phyloP scores from a whole-genome alignment of 2,329 filamentous ascomycete species.

The Aureobasidium subglaciale region DNA sequence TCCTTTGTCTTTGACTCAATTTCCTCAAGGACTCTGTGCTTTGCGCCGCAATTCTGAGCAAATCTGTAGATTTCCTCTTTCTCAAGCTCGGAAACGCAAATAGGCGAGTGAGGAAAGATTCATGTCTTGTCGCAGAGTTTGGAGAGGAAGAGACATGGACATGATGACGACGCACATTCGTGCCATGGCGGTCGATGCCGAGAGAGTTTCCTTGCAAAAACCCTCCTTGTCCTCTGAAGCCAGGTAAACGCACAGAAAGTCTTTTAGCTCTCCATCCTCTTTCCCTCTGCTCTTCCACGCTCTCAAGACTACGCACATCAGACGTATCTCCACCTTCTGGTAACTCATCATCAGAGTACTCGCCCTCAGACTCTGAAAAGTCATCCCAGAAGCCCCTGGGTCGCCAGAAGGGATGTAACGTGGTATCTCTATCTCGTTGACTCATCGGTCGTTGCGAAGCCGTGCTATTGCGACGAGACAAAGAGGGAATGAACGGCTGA shows the following conservation, averaged over 20 bases:
- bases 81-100: background rate
- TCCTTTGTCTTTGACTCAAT: slow-evolving; percentile 12
- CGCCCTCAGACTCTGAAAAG: slow-evolving; percentile 36
- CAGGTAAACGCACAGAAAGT: slow-evolving; percentile 29
- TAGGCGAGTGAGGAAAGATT: background rate
- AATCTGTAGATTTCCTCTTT: slow-evolving; percentile 19
- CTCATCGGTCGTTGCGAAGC: slow-evolving; percentile 17
- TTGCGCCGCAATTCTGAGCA: slow-evolving; percentile 17
- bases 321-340: slow-evolving; percentile 42
- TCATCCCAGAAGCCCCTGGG: slow-evolving; percentile 59
- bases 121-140: background rate
- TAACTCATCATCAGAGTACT: slow-evolving; percentile 28
- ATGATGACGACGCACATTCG: slow-evolving; percentile 36
- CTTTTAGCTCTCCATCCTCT: slow-evolving; percentile 21
- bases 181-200: slow-evolving; percentile 45
- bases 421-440: slow-evolving; percentile 31
- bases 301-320: slow-evolving; percentile 26
- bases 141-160: slow-evolving; percentile 13
- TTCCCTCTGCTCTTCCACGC: background rate
- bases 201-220: slow-evolving; percentile 50
- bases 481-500: slow-evolving; percentile 30
- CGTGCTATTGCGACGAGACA: slow-evolving; percentile 16
- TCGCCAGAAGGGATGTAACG: slow-evolving; percentile 55
- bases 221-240: slow-evolving; percentile 36
- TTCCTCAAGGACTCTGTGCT: slow-evolving; percentile 9